phyloP scores from a whole-genome alignment of 768 basidiomycete genomes.

The Suillus subaureus region DNA sequence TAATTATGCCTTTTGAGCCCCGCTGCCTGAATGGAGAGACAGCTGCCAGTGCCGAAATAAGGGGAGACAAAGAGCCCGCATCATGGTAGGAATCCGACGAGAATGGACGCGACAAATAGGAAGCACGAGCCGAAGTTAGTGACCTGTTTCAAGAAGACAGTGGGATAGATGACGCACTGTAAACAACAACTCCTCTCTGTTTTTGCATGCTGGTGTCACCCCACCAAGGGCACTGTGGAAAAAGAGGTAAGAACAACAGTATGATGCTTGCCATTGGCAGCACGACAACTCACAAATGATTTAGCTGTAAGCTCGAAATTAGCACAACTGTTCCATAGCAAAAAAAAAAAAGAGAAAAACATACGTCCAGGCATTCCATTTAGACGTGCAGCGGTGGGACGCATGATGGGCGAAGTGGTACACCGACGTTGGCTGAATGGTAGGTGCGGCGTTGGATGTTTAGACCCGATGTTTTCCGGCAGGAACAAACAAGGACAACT shows the following conservation, averaged over 20 bases:
- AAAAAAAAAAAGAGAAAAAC: constrained; percentile 30
- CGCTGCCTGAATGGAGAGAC: constrained; percentile 83
- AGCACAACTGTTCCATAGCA: constrained; percentile 9
- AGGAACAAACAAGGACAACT: constrained; percentile 37
- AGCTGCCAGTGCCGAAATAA: constrained; percentile 42
- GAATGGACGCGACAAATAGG: neutral
- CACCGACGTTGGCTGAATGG: constrained; percentile 7
- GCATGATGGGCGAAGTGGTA: constrained; percentile 40
- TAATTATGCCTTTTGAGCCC: constrained; percentile 69
- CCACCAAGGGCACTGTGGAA: constrained; percentile 83
- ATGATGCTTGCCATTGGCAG: neutral
- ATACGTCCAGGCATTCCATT: constrained; percentile 86
- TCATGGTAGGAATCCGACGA: neutral
- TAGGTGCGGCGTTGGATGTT: constrained; percentile 3
- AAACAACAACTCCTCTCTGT: constrained; percentile 77
- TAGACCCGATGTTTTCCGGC: constrained; percentile 32
- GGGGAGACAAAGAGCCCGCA: neutral
- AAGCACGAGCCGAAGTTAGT: neutral
- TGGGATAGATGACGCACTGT: constrained; percentile 60
- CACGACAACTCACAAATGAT: constrained; percentile 66
- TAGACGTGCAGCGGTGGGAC: constrained; percentile 50
- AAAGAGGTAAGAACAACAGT: neutral
- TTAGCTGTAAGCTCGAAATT: constrained; percentile 51
- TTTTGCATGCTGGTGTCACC: constrained; percentile 71
- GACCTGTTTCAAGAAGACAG: neutral